phyloP scores from a whole-genome alignment of 306 rosid genomes.

The Citrullus colocynthis region DNA sequence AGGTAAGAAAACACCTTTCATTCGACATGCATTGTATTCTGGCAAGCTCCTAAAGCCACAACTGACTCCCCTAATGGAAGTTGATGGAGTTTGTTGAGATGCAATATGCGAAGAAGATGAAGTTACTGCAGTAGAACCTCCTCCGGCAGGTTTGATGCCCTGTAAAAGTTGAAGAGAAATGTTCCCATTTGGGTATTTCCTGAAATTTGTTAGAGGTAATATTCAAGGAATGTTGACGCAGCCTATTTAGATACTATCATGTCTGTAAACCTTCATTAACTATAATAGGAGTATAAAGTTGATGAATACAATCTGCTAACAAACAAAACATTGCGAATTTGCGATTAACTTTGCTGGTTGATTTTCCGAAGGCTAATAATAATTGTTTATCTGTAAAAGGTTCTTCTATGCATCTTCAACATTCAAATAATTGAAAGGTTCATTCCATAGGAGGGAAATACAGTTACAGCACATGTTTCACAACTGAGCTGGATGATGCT shows the following conservation, averaged over 20 bases:
- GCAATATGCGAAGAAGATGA: slow-evolving; percentile 49
- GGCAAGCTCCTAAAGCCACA: slow-evolving; percentile 42
- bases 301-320: not conserved
- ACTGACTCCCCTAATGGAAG: slow-evolving; percentile 44
- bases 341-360: not conserved
- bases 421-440: not conserved
- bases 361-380: not conserved
- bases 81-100: slow-evolving; percentile 52
- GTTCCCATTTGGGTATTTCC: slow-evolving; percentile 29
- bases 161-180: slow-evolving; percentile 40
- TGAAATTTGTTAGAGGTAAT: slow-evolving; percentile 28
- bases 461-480: not conserved
- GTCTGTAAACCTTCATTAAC: not conserved
- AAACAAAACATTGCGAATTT: not conserved
- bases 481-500: not conserved
- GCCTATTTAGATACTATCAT: not conserved
- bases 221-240: slow-evolving; percentile 2
- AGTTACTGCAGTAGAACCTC: slow-evolving; percentile 39
- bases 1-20: slow-evolving; percentile 58
- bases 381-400: not conserved
- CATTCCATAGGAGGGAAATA: not conserved
- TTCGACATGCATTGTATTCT: slow-evolving; percentile 42
- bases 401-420: not conserved
- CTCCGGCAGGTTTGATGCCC: slow-evolving; percentile 57
- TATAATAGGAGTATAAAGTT: not conserved